These are phyloP conservation scores for Lonicera japonica DNA, from an alignment of 129 eudicot species.

Conservation along the genomic window DNA sequence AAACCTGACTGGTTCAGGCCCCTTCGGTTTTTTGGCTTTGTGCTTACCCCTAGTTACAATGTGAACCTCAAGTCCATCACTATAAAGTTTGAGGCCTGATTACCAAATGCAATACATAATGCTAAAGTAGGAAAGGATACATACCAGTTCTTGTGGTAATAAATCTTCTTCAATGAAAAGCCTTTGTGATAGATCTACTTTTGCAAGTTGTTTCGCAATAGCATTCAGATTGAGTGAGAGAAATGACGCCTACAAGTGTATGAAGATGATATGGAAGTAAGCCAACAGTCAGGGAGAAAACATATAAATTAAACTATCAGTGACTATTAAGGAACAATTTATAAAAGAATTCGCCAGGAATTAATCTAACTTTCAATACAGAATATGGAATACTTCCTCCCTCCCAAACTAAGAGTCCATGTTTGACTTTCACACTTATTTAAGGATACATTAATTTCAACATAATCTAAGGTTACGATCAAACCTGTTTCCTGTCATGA, in stretches of 20 bases:
- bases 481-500: no score
- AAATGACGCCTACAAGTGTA: slow-evolving; percentile 53
- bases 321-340: not conserved
- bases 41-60: no score
- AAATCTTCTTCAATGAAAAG: slow-evolving; percentile 64
- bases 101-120: not conserved
- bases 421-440: no score
- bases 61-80: not conserved
- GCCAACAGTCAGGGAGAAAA: not conserved
- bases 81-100: not conserved
- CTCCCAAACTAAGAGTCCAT: no score
- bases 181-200: slow-evolving; percentile 53
- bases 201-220: slow-evolving; percentile 63
- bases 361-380: no score
- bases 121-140: slow-evolving; percentile 6
- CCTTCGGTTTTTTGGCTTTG: no score
- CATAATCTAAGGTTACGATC: no score
- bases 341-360: no score
- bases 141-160: slow-evolving; percentile 58
- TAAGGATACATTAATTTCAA: no score
- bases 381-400: no score
- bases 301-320: not conserved
- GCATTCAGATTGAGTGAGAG: slow-evolving; percentile 54
- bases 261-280: slow-evolving; percentile 2
- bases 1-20: no score